These are phyloP conservation scores for Cladophialophora exuberans DNA, from an alignment of 2,329 filamentous ascomycete species.

Conservation along the genomic window DNA sequence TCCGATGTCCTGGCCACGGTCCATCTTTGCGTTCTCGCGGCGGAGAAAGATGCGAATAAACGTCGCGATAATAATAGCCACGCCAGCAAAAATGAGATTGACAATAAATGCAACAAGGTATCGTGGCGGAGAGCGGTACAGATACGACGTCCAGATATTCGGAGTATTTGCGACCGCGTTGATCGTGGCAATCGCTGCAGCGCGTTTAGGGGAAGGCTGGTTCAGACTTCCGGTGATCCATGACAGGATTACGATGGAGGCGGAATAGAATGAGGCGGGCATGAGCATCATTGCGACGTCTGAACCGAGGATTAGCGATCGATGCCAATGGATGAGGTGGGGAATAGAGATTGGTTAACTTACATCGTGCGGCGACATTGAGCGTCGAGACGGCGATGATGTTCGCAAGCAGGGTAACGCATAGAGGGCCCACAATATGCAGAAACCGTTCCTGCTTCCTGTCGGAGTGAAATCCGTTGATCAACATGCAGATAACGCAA, in stretches of 20 bases:
- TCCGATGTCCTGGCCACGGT: conserved; percentile 30
- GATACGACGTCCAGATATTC: conserved; percentile 34
- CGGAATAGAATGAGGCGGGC: conserved; percentile 47
- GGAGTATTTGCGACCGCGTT: conserved; percentile 69
- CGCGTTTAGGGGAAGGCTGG: conserved; percentile 73
- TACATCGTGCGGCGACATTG: conserved; percentile 60
- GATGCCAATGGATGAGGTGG: background rate
- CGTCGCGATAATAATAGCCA: conserved; percentile 32
- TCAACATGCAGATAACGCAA: conserved; percentile 57
- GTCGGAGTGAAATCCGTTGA: conserved; percentile 73
- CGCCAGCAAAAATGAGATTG: conserved; percentile 29
- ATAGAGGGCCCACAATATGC: conserved; percentile 66
- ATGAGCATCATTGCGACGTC: conserved; percentile 74
- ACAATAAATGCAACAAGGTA: conserved; percentile 34
- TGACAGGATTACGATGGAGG: conserved; percentile 65
- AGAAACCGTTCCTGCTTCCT: conserved; percentile 70
- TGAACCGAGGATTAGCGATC: background rate
- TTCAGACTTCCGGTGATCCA: conserved; percentile 80
- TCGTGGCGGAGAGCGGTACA: conserved; percentile 34
- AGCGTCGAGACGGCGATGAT: conserved; percentile 69
- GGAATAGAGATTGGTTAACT: background rate
- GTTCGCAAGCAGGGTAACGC: conserved; percentile 65
- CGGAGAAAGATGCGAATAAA: conserved; percentile 31
- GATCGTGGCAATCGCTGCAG: conserved; percentile 73
- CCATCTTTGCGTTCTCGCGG: conserved; percentile 33